These are phyloP conservation scores for Debaryomyces tyrocola DNA, from an alignment of 805 yeast genomes.

Conservation along the genomic window DNA sequence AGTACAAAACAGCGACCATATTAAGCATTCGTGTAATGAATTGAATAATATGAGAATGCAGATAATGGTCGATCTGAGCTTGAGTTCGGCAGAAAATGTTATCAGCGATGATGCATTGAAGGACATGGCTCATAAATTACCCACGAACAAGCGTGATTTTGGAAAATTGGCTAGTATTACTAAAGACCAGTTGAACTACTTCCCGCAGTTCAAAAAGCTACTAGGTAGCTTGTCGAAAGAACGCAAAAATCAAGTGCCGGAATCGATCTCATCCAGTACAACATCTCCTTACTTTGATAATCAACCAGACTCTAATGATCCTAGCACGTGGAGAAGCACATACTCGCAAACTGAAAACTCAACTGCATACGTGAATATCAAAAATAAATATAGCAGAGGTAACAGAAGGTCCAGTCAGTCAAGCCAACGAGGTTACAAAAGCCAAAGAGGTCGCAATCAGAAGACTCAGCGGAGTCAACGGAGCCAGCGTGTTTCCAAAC, in stretches of 20 bases:
- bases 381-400: neutral
- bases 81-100: constrained; percentile 19
- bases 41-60: constrained; percentile 44
- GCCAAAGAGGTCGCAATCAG: neutral
- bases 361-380: neutral
- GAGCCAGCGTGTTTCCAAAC: neutral
- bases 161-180: constrained; percentile 36
- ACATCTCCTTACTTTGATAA: neutral
- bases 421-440: constrained; percentile 1
- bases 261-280: neutral
- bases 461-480: neutral
- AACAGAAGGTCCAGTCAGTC: neutral
- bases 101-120: constrained; percentile 38
- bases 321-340: neutral
- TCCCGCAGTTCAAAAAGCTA: constrained; percentile 38
- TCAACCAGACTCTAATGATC: neutral
- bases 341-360: neutral
- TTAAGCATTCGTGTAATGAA: constrained; percentile 30
- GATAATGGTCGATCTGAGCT: constrained; percentile 41
- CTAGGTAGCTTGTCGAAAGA: constrained; percentile 33
- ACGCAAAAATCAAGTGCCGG: constrained; percentile 18
- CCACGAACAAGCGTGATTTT: constrained; percentile 50
- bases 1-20: constrained; percentile 18
- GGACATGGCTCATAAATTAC: constrained; percentile 57
- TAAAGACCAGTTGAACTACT: constrained; percentile 30